These are phyloP conservation scores for Barnettozyma californica DNA, from an alignment of 805 yeast genomes.

Conservation along the genomic window DNA sequence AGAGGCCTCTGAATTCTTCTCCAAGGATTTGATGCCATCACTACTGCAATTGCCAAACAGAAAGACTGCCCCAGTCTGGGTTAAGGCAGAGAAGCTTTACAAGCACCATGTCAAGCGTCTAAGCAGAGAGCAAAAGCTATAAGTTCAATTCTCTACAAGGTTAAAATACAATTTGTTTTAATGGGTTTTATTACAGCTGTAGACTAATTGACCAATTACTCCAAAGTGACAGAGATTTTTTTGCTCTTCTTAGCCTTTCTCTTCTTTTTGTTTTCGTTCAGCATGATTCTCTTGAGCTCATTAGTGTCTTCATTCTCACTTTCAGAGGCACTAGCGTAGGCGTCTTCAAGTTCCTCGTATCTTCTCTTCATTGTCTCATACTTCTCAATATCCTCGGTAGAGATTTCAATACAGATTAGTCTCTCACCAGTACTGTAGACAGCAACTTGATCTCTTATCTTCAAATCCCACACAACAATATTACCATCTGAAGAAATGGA, in stretches of 20 bases:
- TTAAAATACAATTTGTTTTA: background rate
- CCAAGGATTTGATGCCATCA: conserved; percentile 84
- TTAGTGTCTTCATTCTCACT: conserved; percentile 76
- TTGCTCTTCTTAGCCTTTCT: conserved; percentile 39
- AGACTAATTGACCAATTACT: conserved; percentile 28
- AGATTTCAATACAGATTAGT: conserved; percentile 75
- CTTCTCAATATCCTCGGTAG: conserved; percentile 76
- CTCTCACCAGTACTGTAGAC: conserved; percentile 90
- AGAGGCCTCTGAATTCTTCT: conserved; percentile 91
- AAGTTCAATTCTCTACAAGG: conserved; percentile 2
- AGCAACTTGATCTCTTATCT: conserved; percentile 70
- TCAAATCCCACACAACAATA: conserved; percentile 84
- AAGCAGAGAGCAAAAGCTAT: conserved; percentile 40
- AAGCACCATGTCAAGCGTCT: conserved; percentile 81
- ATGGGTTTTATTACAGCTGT: background rate
- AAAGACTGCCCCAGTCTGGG: conserved; percentile 85
- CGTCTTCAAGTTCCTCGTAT: conserved; percentile 31
- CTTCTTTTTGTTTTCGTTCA: conserved; percentile 27
- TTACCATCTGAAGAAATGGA: conserved; percentile 92
- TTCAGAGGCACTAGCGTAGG: conserved; percentile 46
- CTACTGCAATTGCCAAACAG: conserved; percentile 80
- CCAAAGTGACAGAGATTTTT: conserved; percentile 51
- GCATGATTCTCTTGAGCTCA: conserved; percentile 51
- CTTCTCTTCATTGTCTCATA: conserved; percentile 62
- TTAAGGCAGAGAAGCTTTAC: conserved; percentile 76